Evolutionary conservation across 2,329 filamentous ascomycete genomes (phyloP).

Genomic region (Beauveria brongniartii): DNA sequence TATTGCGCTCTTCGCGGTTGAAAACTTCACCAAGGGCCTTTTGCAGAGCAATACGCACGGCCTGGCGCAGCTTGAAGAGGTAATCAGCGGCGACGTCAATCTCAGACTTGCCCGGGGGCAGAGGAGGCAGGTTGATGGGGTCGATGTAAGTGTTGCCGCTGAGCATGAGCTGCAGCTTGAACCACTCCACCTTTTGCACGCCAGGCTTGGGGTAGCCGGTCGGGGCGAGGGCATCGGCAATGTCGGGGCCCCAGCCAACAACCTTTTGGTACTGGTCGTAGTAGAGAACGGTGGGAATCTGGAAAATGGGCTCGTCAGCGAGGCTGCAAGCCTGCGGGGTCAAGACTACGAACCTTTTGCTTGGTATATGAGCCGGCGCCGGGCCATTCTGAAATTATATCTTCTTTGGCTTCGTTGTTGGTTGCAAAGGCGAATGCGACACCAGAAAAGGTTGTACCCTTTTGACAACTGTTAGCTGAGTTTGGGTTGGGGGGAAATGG

Average conservation of each 20-base stretch:
- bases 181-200: constrained; percentile 99
- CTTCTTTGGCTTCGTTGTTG: constrained; percentile 94
- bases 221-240: constrained; percentile 89
- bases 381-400: constrained; percentile 99
- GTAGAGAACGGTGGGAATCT: constrained; percentile 99
- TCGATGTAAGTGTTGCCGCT: constrained; percentile 99
- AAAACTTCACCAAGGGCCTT: constrained; percentile 97
- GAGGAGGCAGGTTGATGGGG: constrained; percentile 94
- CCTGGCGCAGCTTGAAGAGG: constrained; percentile 94
- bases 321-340: neutral
- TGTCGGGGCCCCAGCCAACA: constrained; percentile 98
- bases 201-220: constrained; percentile 96
- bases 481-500: neutral
- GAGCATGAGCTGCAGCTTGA: constrained; percentile 98
- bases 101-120: constrained; percentile 95
- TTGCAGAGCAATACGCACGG: constrained; percentile 90
- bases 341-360: constrained; percentile 64
- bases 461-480: constrained; percentile 13
- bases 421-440: constrained; percentile 96
- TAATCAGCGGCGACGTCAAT: constrained; percentile 99
- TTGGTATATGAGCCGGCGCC: constrained; percentile 96
- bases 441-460: constrained; percentile 97
- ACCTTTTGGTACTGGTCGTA: constrained; percentile 99
- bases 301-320: constrained; percentile 9
- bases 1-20: constrained; percentile 95